Evolutionary conservation across 192 early-diverging fungal genomes (phyloP).

Genomic region (Diversispora epigaea): DNA sequence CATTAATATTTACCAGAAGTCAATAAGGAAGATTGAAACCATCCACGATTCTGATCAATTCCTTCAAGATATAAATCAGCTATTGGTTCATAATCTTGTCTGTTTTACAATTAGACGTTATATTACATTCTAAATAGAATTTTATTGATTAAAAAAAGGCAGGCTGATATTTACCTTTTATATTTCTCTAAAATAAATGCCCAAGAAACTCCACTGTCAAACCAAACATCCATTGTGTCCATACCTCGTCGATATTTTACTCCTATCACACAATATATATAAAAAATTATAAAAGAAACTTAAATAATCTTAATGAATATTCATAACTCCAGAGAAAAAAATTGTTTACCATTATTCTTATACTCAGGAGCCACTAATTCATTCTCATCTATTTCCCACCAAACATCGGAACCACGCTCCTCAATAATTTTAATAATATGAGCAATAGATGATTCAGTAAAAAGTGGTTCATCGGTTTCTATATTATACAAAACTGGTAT

Average conservation of each 20-base stretch:
- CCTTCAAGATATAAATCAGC: constrained; percentile 79
- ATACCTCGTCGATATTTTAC: constrained; percentile 55
- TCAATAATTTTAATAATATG: constrained; percentile 63
- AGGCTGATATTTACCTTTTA: constrained; percentile 23
- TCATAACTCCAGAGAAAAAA: background rate
- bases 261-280: background rate
- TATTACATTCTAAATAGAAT: background rate
- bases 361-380: constrained; percentile 60
- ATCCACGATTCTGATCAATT: constrained; percentile 81
- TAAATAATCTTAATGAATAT: background rate
- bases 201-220: constrained; percentile 81
- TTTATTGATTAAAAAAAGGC: background rate
- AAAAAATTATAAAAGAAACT: background rate
- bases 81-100: constrained; percentile 39
- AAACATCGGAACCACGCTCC: constrained; percentile 61
- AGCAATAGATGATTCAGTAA: constrained; percentile 62
- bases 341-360: constrained; percentile 47
- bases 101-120: background rate
- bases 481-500: constrained; percentile 74
- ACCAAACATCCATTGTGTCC: constrained; percentile 89
- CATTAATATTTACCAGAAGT: constrained; percentile 51
- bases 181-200: constrained; percentile 55
- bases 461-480: constrained; percentile 59
- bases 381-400: constrained; percentile 70
- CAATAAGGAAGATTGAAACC: constrained; percentile 82